Percentiles rank a stretch among this genome's conserved stretches.
phyloP scores from a whole-genome alignment of 768 basidiomycete genomes.

The Lactarius psammicola region DNA sequence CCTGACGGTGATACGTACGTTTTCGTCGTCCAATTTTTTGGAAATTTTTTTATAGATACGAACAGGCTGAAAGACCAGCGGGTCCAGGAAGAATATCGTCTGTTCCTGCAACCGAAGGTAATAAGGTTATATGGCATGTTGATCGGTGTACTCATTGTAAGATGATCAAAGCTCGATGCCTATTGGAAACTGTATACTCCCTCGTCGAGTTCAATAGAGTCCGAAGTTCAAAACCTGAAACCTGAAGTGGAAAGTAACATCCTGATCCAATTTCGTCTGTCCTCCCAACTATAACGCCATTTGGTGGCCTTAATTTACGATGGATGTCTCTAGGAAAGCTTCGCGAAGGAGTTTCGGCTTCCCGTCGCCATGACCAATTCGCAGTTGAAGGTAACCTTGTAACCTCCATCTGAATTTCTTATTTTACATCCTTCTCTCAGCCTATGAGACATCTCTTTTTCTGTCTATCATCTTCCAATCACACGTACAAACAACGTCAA shows the following conservation, averaged over 20 bases:
- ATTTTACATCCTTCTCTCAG: conserved; percentile 38
- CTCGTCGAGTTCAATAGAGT: conserved; percentile 14
- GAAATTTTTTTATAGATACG: neutral
- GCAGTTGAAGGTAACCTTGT: conserved; percentile 55
- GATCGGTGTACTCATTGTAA: neutral
- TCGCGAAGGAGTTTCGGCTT: conserved; percentile 67
- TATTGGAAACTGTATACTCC: conserved; percentile 43
- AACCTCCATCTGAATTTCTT: neutral
- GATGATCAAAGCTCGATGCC: conserved; percentile 44
- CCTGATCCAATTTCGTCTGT: conserved; percentile 70
- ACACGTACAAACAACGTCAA: conserved; percentile 57
- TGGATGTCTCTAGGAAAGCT: conserved; percentile 57
- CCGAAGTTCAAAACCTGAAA: conserved; percentile 34
- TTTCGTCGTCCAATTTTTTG: neutral
- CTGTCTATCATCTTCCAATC: conserved; percentile 62
- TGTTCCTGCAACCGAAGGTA: conserved; percentile 67
- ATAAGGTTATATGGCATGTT: neutral
- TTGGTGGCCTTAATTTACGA: neutral
- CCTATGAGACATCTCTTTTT: conserved; percentile 71
- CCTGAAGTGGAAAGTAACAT: conserved; percentile 64
- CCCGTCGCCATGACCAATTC: conserved; percentile 57
- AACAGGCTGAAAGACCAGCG: conserved; percentile 56
- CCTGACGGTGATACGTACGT: conserved; percentile 75
- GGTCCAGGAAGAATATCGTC: conserved; percentile 66
- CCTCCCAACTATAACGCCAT: conserved; percentile 1